Percentiles rank a stretch among this genome's conserved stretches.
phyloP scores from a whole-genome alignment of 208 protist genomes.

The Vickermania ingenoplastis region DNA sequence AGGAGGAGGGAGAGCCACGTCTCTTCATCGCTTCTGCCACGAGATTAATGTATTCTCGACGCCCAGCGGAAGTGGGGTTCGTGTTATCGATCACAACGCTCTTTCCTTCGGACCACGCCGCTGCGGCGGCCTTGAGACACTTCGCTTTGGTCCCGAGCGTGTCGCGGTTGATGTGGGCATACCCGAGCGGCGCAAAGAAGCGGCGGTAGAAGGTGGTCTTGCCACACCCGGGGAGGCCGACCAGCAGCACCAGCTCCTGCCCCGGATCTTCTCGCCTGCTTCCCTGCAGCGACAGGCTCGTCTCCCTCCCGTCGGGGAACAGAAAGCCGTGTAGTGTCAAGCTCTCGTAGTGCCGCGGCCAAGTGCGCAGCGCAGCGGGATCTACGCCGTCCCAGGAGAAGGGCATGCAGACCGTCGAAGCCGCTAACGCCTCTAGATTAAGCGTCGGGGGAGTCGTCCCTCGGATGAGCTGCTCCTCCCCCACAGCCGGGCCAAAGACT shows the following conservation, averaged over 20 bases:
- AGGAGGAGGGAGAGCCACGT: background rate
- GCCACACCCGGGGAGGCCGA: slow-evolving; percentile 77
- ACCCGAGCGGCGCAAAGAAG: slow-evolving; percentile 75
- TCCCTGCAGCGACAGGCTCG: background rate
- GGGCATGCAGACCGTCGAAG: background rate
- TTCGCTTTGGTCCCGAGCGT: slow-evolving; percentile 58
- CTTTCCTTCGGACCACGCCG: slow-evolving; percentile 35
- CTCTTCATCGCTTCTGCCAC: slow-evolving; percentile 11
- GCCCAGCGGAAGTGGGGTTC: slow-evolving; percentile 46
- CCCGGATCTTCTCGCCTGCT: background rate
- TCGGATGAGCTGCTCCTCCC: background rate
- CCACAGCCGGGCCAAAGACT: slow-evolving; percentile 40
- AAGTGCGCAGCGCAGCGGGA: slow-evolving; percentile 27
- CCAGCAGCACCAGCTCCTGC: slow-evolving; percentile 83
- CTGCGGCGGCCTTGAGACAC: slow-evolving; percentile 34
- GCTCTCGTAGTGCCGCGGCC: slow-evolving; percentile 36
- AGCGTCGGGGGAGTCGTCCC: slow-evolving; percentile 3
- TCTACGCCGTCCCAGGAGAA: slow-evolving; percentile 47
- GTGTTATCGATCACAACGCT: slow-evolving; percentile 91
- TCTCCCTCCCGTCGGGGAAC: background rate
- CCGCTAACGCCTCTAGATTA: background rate
- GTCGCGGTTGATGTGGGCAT: slow-evolving; percentile 73
- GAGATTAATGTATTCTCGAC: slow-evolving; percentile 48
- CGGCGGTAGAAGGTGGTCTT: slow-evolving; percentile 85
- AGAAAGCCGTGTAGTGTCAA: slow-evolving; percentile 8